A percentile compares a stretch with the other conserved stretches of the same genome.
Evolutionary conservation across 2,329 filamentous ascomycete species (phyloP).

Genomic region (Fusarium pilosicola): DNA sequence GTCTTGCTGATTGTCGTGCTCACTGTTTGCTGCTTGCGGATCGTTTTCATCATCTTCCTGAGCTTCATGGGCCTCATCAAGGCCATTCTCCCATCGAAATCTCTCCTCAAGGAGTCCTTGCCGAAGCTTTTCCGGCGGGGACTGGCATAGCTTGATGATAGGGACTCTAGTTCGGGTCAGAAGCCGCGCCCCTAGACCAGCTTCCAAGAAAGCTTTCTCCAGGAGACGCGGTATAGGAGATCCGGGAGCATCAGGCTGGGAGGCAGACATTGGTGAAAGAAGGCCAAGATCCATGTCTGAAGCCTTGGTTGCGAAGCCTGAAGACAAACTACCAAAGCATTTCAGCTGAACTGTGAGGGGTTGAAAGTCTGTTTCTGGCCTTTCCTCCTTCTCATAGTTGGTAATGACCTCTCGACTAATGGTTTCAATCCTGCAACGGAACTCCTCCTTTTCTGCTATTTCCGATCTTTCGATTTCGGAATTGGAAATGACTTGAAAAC

Average conservation of each 20-base stretch:
- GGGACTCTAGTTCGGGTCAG: slow-evolving; percentile 83
- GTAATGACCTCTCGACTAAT: slow-evolving; percentile 70
- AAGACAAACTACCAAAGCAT: slow-evolving; percentile 84
- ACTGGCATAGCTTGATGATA: slow-evolving; percentile 87
- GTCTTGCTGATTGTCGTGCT: slow-evolving; percentile 40
- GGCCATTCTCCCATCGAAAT: slow-evolving; percentile 74
- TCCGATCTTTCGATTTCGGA: slow-evolving; percentile 73
- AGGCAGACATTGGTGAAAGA: slow-evolving; percentile 69
- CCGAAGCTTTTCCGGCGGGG: slow-evolving; percentile 69
- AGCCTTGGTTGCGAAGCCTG: slow-evolving; percentile 86
- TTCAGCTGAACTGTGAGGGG: slow-evolving; percentile 71
- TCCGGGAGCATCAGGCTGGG: slow-evolving; percentile 62
- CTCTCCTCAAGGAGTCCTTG: slow-evolving; percentile 71
- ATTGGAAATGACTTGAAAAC: slow-evolving; percentile 56
- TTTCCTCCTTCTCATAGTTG: slow-evolving; percentile 58
- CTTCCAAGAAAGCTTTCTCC: slow-evolving; percentile 77
- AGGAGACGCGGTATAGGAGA: slow-evolving; percentile 77
- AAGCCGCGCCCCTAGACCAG: slow-evolving; percentile 79
- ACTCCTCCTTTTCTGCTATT: slow-evolving; percentile 75
- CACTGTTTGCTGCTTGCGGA: slow-evolving; percentile 30
- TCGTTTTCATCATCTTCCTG: slow-evolving; percentile 53
- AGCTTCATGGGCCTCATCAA: slow-evolving; percentile 50
- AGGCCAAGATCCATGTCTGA: slow-evolving; percentile 92
- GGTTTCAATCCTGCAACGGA: slow-evolving; percentile 71
- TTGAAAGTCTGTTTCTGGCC: slow-evolving; percentile 58